phyloP scores from a whole-genome alignment of 2,329 filamentous ascomycete species.

The Cercospora sp. region DNA sequence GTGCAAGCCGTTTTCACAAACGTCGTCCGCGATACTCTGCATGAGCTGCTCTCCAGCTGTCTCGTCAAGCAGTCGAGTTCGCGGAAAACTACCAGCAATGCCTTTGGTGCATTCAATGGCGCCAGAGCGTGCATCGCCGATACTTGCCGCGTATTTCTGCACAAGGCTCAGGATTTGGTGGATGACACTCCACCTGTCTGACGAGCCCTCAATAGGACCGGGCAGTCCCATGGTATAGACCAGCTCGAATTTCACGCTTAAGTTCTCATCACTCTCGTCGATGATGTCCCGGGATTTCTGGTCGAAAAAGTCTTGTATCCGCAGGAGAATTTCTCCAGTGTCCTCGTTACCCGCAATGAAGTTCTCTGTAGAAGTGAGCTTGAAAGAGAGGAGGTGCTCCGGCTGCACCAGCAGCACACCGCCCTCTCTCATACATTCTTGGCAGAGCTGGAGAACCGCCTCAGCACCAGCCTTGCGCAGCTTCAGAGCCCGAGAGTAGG shows the following conservation, averaged over 20 bases:
- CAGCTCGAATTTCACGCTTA: conserved; percentile 44
- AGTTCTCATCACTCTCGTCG: conserved; percentile 58
- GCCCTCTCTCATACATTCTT: conserved; percentile 42
- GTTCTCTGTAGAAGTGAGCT: conserved; percentile 60
- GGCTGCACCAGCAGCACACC: conserved; percentile 63
- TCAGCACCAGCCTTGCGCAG: conserved; percentile 37
- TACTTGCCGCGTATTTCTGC: neutral
- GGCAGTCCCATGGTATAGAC: conserved; percentile 49
- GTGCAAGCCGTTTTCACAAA: conserved; percentile 35
- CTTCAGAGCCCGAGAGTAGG: conserved; percentile 56
- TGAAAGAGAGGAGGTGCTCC: conserved; percentile 66
- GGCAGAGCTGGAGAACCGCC: conserved; percentile 44
- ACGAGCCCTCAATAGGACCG: conserved; percentile 43
- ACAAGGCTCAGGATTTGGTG: conserved; percentile 42
- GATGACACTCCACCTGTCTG: conserved; percentile 42
- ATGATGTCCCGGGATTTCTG: conserved; percentile 58
- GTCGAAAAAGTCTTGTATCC: conserved; percentile 54
- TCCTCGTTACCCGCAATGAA: conserved; percentile 50
- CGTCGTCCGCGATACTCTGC: conserved; percentile 35
- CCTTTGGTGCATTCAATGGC: conserved; percentile 18
- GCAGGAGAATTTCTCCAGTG: conserved; percentile 52
- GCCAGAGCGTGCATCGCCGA: conserved; percentile 13
- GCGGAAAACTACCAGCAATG: conserved; percentile 48
- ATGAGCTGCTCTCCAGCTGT: neutral
- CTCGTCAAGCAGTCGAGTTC: conserved; percentile 47